These are phyloP conservation scores for Colletotrichum kahawae DNA, from an alignment of 2,329 filamentous ascomycete species.

Conservation along the genomic window DNA sequence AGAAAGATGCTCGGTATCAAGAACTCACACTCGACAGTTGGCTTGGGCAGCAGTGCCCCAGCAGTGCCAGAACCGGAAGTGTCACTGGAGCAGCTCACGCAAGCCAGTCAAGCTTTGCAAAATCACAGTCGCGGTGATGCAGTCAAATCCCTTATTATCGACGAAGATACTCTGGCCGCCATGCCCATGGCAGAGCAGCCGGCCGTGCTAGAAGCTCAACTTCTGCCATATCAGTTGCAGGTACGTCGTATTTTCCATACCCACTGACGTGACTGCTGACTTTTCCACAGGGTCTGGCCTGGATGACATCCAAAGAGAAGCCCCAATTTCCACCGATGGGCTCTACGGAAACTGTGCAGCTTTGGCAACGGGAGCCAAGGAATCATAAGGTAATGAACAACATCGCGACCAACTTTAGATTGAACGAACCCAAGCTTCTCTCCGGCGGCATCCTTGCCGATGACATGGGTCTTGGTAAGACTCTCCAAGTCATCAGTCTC, in stretches of 20 bases:
- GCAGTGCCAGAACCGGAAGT: constrained; percentile 40
- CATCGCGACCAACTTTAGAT: constrained; percentile 73
- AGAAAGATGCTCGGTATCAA: constrained; percentile 48
- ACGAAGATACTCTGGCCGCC: constrained; percentile 71
- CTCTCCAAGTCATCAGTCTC: constrained; percentile 82
- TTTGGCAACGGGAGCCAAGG: constrained; percentile 70
- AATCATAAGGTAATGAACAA: constrained; percentile 59
- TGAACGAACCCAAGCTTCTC: constrained; percentile 64
- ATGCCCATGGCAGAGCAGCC: constrained; percentile 79
- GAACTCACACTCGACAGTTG: constrained; percentile 41
- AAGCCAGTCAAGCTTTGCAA: constrained; percentile 70
- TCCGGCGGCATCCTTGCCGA: constrained; percentile 87
- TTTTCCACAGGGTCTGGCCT: constrained; percentile 69
- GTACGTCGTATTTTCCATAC: constrained; percentile 29
- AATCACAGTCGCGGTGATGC: constrained; percentile 68
- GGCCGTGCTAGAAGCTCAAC: constrained; percentile 62
- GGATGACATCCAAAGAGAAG: constrained; percentile 79
- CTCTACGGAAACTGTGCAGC: constrained; percentile 68
- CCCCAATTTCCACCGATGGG: constrained; percentile 66
- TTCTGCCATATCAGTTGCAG: constrained; percentile 81
- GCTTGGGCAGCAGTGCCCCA: constrained; percentile 31
- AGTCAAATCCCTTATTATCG: constrained; percentile 72
- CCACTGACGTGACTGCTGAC: neutral
- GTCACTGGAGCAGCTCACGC: constrained; percentile 67
- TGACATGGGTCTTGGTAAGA: constrained; percentile 94